phyloP scores from a whole-genome alignment of 2,329 filamentous ascomycete genomes.

The Botryotinia convoluta region DNA sequence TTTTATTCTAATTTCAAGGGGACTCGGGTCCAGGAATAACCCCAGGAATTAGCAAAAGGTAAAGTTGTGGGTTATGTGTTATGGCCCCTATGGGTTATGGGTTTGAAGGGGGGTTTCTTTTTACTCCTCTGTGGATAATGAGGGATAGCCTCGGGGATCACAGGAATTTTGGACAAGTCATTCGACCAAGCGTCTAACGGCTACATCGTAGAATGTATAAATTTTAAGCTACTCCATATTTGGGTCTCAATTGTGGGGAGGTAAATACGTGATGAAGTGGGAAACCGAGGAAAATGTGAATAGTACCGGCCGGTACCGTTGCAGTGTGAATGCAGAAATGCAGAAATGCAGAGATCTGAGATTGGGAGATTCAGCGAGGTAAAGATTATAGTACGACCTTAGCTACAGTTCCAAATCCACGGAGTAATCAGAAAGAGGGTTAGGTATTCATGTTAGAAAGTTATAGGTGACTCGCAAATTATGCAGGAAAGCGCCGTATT shows the following conservation, averaged over 20 bases:
- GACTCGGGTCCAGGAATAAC: conserved; percentile 6
- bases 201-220: background rate
- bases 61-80: background rate
- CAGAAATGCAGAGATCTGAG: background rate
- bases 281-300: background rate
- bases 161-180: background rate
- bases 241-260: conserved; percentile 9
- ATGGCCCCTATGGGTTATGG: background rate
- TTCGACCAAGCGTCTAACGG: conserved; percentile 1
- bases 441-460: background rate
- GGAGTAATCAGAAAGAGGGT: background rate
- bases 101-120: background rate
- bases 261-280: conserved; percentile 7
- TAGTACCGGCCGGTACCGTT: background rate
- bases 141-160: background rate
- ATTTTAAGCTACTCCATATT: background rate
- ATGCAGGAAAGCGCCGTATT: conserved; percentile 4
- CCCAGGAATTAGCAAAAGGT: conserved; percentile 9
- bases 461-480: conserved; percentile 6
- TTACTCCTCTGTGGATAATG: background rate
- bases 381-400: background rate
- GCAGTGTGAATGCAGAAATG: background rate
- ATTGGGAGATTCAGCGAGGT: background rate
- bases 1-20: background rate
- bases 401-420: background rate